Conservation (phyloP, 2,329 filamentous ascomycete genomes). For the Phaeosphaeria sp. region DNA sequence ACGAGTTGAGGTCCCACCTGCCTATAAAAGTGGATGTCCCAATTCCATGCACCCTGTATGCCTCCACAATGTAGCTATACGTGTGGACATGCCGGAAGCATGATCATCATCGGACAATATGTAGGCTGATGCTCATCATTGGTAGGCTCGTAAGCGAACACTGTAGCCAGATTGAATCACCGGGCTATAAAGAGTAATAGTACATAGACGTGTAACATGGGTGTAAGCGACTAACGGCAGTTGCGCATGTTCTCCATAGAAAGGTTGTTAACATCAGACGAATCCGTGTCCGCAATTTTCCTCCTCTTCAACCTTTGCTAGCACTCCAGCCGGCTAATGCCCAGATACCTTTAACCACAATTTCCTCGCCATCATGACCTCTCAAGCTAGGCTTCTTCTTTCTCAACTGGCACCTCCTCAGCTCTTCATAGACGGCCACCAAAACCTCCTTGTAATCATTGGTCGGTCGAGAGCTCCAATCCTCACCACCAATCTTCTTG, state of each 20-base stretch:
- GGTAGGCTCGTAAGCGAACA: conserved; percentile 20
- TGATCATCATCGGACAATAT: conserved; percentile 8
- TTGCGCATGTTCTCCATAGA: background rate
- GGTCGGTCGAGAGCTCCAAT: conserved; percentile 25
- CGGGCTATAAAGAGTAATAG: background rate
- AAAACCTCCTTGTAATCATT: conserved; percentile 33
- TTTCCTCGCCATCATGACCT: conserved; percentile 32
- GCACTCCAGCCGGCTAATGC: conserved; percentile 47
- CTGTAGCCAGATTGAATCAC: conserved; percentile 2
- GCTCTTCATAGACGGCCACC: conserved; percentile 33
- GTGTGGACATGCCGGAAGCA: conserved; percentile 13
- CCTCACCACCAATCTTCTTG: conserved; percentile 23
- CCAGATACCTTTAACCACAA: conserved; percentile 54
- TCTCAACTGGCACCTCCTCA: conserved; percentile 31
- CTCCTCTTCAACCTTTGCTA: background rate
- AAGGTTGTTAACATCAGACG: background rate
- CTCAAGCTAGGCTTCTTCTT: conserved; percentile 33
- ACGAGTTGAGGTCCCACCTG: background rate
- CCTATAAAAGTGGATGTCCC: background rate
- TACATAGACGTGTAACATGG: background rate
- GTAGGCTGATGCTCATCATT: conserved; percentile 26
- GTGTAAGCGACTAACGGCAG: conserved; percentile 1
- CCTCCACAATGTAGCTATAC: background rate
- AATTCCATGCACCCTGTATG: background rate
- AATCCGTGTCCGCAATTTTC: background rate